phyloP scores from a whole-genome alignment of 495 filamentous ascomycete genomes.

The Neurospora intermedia region DNA sequence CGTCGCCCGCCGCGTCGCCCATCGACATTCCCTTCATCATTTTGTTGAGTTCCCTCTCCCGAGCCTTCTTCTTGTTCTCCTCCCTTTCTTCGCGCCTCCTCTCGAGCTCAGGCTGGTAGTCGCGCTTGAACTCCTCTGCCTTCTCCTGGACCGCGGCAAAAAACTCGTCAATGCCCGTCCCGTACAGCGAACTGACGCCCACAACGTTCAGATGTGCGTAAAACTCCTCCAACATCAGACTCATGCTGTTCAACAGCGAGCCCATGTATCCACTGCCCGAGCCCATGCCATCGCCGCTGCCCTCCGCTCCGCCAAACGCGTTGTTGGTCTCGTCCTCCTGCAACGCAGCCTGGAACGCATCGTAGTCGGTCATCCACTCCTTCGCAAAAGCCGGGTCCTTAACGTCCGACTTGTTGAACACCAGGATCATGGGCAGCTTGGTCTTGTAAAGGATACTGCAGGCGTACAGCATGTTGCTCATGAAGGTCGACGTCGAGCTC shows the following conservation, averaged over 20 bases:
- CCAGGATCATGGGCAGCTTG: conserved; percentile 92
- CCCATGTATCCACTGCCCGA: conserved; percentile 90
- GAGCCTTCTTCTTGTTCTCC: conserved; percentile 52
- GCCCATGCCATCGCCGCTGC: conserved; percentile 42
- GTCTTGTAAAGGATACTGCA: conserved; percentile 98
- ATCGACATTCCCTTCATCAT: conserved; percentile 94
- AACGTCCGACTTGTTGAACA: conserved; percentile 97
- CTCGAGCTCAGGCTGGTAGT: conserved; percentile 90
- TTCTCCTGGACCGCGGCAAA: conserved; percentile 81
- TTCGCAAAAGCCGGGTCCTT: conserved; percentile 85
- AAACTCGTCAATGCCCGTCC: conserved; percentile 84
- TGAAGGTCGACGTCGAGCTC: conserved; percentile 87
- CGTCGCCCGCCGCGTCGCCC: conserved; percentile 23
- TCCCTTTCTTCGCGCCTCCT: conserved; percentile 64
- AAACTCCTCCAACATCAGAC: conserved; percentile 93
- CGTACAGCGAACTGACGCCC: conserved; percentile 87
- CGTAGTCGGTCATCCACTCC: conserved; percentile 99
- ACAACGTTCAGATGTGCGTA: conserved; percentile 88
- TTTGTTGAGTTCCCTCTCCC: conserved; percentile 74
- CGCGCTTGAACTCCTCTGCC: conserved; percentile 75
- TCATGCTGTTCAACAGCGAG: conserved; percentile 94
- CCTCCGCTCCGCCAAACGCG: conserved; percentile 65
- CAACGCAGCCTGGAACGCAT: conserved; percentile 84
- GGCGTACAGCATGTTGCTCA: conserved; percentile 99
- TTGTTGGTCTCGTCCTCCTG: conserved; percentile 66